Base-by-base conservation (phyloP, 371 early-diverging fungal species). In the Apophysomyces ossiformis region DNA sequence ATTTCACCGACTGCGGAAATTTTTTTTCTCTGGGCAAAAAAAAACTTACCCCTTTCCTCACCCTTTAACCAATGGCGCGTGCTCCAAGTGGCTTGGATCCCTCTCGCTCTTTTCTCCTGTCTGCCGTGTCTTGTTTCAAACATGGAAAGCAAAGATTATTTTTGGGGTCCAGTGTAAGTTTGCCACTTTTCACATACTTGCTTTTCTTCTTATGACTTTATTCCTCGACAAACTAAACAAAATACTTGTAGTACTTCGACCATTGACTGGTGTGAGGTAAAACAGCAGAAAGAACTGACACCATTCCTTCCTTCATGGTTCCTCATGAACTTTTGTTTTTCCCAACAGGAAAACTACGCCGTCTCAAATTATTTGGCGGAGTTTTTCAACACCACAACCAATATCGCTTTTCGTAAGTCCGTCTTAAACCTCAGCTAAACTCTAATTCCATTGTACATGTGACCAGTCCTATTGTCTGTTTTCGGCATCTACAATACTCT, bases 361-460 rank as follows among this genome's bases (percentile, higher is more conserved):
- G 63, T 77, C 6, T 77, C 78, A 8, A 73, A 69, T 15, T 90
- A 87, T 71, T 72, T 93, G 60, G 92, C 92, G 63, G 93, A 93
- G 72, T 90, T 87, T 60, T 88, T 88, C 72, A 93, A 93, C 72
- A 86, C 92, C 16, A 67, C 77, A 16, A 86, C 89, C 21, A 93
- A 92, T 68, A 57, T 89, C 18, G 74, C 72, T 38, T 90, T 86
- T 65, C 60, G 84, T 75, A 76, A 74, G 67, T 61, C 18, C 9
- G n/a, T 46, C 12, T 44, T 21, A 21, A 50, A 21, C 35, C 9
- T 26, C 54, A 7, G 21, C 54, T 7, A 50, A 50, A 50, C 54
- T 50, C 35, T 50, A 50, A 47, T 26, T 26, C 32, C n/a, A n/a
- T 1, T 50, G 16, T 50, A 7, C 54, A 50, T 50, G 54, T 50